phyloP scores from a whole-genome alignment of 2,329 filamentous ascomycete genomes.

The Aspergillus viridinutans region DNA sequence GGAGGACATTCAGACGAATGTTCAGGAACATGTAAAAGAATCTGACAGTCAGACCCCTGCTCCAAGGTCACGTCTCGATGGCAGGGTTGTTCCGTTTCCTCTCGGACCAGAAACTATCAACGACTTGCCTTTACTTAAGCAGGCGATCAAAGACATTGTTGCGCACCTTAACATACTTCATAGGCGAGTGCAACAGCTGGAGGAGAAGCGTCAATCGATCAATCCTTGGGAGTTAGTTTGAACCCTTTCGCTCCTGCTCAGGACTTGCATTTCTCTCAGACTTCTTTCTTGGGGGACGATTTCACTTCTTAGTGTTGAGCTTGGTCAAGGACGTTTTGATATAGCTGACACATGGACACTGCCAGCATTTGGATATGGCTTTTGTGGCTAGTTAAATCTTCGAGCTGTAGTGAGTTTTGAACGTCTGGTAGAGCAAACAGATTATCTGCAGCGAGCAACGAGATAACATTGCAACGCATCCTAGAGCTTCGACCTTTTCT shows the following conservation, averaged over 20 bases:
- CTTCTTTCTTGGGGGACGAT: neutral
- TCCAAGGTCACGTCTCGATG: neutral
- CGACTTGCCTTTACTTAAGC: conserved; percentile 2
- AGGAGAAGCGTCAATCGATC: neutral
- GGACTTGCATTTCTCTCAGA: neutral
- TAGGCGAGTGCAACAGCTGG: neutral
- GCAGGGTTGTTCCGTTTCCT: conserved; percentile 7
- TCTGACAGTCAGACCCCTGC: neutral
- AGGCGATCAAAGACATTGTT: neutral
- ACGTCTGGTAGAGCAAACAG: neutral
- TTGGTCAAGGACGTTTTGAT: no score
- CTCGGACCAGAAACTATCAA: conserved; percentile 7
- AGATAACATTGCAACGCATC: neutral
- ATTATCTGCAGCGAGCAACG: neutral
- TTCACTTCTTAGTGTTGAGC: no score
- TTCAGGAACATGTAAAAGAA: neutral
- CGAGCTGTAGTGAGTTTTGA: neutral
- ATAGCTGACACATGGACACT: no score
- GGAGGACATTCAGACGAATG: neutral
- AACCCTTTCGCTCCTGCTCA: neutral
- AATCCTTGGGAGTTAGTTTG: neutral
- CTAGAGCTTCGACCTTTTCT: conserved; percentile 24
- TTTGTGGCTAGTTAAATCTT: neutral
- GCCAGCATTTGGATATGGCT: neutral
- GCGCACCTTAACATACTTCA: neutral